phyloP scores from a whole-genome alignment of 306 rosid genomes.

The Prunus padus region DNA sequence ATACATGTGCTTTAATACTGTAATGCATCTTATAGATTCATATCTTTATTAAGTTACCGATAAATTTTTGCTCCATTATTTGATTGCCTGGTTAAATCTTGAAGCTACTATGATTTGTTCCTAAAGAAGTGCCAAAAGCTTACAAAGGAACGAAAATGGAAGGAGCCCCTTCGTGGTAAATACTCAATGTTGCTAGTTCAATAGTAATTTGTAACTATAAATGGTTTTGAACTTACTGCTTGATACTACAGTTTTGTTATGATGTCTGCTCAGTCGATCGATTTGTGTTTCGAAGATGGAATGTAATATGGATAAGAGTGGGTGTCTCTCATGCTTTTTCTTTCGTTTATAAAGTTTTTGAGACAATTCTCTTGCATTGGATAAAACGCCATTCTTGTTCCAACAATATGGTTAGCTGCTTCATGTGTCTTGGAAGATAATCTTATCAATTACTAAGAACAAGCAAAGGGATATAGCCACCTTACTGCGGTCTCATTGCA shows the following conservation, averaged over 20 bases:
- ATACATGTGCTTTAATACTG: not conserved
- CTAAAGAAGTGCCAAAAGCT: constrained; percentile 70
- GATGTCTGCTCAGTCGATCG: not conserved
- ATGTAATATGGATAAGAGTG: not conserved
- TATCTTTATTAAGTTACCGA: not conserved
- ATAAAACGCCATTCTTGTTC: not conserved
- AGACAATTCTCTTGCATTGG: too few species aligned
- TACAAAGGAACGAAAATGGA: constrained; percentile 65
- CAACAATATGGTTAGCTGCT: not conserved
- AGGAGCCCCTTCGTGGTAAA: constrained; percentile 75
- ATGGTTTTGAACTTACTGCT: constrained; percentile 20
- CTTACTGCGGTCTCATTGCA: not conserved
- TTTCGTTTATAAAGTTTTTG: too few species aligned
- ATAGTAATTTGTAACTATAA: not conserved
- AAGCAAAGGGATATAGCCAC: not conserved
- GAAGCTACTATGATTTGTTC: constrained; percentile 79
- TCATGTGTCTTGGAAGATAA: not conserved
- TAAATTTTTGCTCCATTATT: not conserved
- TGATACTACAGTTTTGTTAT: not conserved
- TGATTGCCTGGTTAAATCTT: constrained; percentile 1
- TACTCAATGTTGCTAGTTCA: constrained; percentile 13
- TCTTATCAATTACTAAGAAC: not conserved
- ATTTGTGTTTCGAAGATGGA: not conserved
- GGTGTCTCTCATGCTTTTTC: too few species aligned
- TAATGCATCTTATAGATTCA: not conserved